Percentiles rank a stretch among this genome's conserved stretches.
Conservation (phyloP, 2,329 filamentous ascomycete genomes). For the Fusarium sp. region DNA sequence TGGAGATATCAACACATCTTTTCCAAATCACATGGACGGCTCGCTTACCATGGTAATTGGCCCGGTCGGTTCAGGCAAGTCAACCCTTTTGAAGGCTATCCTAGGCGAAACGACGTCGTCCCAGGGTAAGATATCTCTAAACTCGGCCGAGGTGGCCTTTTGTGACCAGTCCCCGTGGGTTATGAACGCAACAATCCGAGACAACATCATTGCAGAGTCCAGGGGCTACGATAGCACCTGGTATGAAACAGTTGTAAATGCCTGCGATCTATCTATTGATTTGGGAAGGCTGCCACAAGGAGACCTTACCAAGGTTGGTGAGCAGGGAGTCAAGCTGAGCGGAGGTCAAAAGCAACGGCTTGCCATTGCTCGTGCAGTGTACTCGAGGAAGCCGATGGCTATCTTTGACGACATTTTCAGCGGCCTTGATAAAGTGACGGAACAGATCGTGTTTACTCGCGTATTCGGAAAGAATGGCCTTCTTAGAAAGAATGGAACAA, state of each 20-base stretch:
- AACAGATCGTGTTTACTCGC: slow-evolving; percentile 53
- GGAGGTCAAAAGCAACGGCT: slow-evolving; percentile 52
- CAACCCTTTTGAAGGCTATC: slow-evolving; percentile 48
- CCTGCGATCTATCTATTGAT: slow-evolving; percentile 51
- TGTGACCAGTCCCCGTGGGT: slow-evolving; percentile 50
- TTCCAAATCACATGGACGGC: slow-evolving; percentile 34
- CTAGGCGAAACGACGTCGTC: slow-evolving; percentile 44
- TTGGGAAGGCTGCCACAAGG: slow-evolving; percentile 41
- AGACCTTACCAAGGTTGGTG: slow-evolving; percentile 45
- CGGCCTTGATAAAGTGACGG: slow-evolving; percentile 55
- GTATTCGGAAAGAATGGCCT: slow-evolving; percentile 54
- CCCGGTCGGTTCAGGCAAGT: slow-evolving; percentile 49
- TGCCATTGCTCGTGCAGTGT: slow-evolving; percentile 50
- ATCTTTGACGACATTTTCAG: slow-evolving; percentile 56
- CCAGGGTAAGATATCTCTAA: slow-evolving; percentile 39
- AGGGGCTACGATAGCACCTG: slow-evolving; percentile 46
- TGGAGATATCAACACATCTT: slow-evolving; percentile 39
- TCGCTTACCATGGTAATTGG: slow-evolving; percentile 48
- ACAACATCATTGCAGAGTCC: slow-evolving; percentile 51
- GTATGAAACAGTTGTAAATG: slow-evolving; percentile 49
- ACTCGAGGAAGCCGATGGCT: slow-evolving; percentile 48
- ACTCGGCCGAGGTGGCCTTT: slow-evolving; percentile 43
- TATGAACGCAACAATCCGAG: slow-evolving; percentile 49
- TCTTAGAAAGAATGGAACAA: slow-evolving; percentile 46
- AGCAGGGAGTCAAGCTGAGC: slow-evolving; percentile 50